These are phyloP conservation scores for Cytospora chrysosperma DNA, from an alignment of 2,329 filamentous ascomycete genomes.

Conservation along the genomic window DNA sequence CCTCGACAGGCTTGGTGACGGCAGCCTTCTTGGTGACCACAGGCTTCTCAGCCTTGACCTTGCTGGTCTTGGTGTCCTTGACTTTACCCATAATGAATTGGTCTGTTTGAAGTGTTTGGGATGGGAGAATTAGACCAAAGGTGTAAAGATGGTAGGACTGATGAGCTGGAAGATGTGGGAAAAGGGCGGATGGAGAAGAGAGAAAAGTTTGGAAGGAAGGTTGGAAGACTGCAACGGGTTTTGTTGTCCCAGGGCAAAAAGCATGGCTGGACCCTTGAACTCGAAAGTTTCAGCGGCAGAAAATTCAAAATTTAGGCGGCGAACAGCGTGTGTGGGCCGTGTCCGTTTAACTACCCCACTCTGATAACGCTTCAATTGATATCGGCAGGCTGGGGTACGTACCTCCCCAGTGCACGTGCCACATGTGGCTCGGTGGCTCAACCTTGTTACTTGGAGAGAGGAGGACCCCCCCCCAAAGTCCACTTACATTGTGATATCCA, in stretches of 20 bases:
- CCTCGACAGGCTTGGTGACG: constrained; percentile 66
- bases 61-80: constrained; percentile 56
- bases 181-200: constrained; percentile 7
- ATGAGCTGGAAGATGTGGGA: constrained; percentile 23
- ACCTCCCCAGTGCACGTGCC: constrained; percentile 12
- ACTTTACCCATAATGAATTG: constrained; percentile 61
- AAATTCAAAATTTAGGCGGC: constrained; percentile 8
- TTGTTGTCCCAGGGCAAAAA: constrained; percentile 5
- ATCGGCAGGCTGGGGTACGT: constrained; percentile 19
- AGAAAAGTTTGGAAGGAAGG: constrained; percentile 6
- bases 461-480: constrained; percentile 6
- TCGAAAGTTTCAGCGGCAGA: constrained; percentile 20
- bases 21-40: constrained; percentile 63
- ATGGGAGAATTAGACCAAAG: constrained; percentile 25
- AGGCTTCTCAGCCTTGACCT: constrained; percentile 51
- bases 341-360: neutral
- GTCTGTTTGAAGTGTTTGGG: constrained; percentile 25
- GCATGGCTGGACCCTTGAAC: constrained; percentile 21
- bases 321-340: constrained; percentile 9
- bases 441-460: neutral
- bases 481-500: constrained; percentile 17
- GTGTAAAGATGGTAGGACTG: constrained; percentile 22
- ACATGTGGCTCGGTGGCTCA: neutral
- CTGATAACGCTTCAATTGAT: neutral
- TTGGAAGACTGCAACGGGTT: constrained; percentile 9